These are phyloP conservation scores for Xerocomellus amylosporus DNA, from an alignment of 768 basidiomycete genomes.

Conservation along the genomic window DNA sequence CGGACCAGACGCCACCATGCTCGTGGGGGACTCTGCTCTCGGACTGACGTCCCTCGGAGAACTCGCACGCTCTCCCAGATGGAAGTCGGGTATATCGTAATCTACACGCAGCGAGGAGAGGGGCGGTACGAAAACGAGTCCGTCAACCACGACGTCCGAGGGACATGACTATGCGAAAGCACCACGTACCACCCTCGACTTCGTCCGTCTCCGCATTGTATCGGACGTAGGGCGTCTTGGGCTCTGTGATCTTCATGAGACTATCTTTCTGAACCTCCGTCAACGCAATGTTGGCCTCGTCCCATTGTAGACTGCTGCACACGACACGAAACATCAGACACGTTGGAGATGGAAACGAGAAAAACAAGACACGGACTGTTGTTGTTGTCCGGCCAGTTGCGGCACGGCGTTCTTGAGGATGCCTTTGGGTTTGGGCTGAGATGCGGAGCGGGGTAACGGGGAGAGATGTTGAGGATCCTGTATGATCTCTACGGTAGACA, in stretches of 20 bases:
- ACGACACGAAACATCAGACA: neutral
- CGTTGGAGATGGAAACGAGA: neutral
- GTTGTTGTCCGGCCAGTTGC: conserved; percentile 38
- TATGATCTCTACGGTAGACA: conserved; percentile 32
- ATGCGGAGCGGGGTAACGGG: conserved; percentile 58
- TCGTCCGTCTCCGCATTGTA: conserved; percentile 86
- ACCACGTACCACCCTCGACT: conserved; percentile 72
- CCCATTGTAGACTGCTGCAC: conserved; percentile 79
- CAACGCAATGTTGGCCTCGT: conserved; percentile 88
- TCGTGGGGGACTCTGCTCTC: conserved; percentile 53
- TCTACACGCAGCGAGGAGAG: conserved; percentile 48
- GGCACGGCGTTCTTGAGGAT: conserved; percentile 79
- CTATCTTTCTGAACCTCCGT: conserved; percentile 95
- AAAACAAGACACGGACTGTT: conserved; percentile 46
- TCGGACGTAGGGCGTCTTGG: conserved; percentile 94
- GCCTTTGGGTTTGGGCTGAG: conserved; percentile 77
- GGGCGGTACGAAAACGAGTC: no score
- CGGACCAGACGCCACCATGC: conserved; percentile 58
- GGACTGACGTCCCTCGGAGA: conserved; percentile 43
- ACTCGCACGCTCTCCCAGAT: conserved; percentile 42
- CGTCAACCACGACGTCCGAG: neutral
- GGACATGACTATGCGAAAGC: neutral
- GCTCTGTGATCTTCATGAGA: conserved; percentile 97
- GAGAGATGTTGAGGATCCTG: conserved; percentile 44
- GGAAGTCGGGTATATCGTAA: conserved; percentile 64